Evolutionary conservation across 2,329 filamentous ascomycete species (phyloP), one percentile per base, ranked within the genome.

Genomic region (Triangularia setosa): DNA sequence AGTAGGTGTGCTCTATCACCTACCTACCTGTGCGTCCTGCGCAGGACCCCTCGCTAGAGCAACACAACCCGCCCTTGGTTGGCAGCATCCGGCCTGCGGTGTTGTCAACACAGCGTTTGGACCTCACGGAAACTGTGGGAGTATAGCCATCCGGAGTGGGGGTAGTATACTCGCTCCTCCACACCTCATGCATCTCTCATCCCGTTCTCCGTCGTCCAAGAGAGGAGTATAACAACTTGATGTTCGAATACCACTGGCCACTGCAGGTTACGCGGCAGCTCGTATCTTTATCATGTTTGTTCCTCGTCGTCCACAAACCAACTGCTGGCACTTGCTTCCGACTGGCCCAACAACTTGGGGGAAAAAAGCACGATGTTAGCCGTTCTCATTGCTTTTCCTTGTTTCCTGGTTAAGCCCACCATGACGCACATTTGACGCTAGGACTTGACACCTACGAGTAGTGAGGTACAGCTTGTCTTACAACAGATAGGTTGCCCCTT

Each of bases 221-320:
- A 33, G 30, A 35, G 33, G 35, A 40, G 14, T n/a, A 40, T 40
- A 40, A 14, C 40, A 48, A 48, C 40, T 14, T 18, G n/a, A 44
- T 57, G 27, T 25, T 21, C 14, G 1, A 18, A 28, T 14, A 23
- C n/a, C 25, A 57, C 14, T n/a, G 55, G 27, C 40, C 40, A 55
- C 24, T 33, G 52, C 28, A 33, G 60, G 64, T 65, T 65, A 65
- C 64, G 57, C 57, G 33, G 60, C 64, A 63, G 64, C 61, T 65
- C 64, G 64, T 65, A 65, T 65, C 64, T 56, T 44, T 11, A 6
- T 48, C n/a, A n/a, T 48, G 40, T 21, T 48, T 48, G 40, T 48
- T 48, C 58, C 58, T 54, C 40, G n/a, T n/a, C 54, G 25, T 30
- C 14, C 55, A 28, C 25, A 12, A 14, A 55, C 33, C n/a, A 55